phyloP scores from a whole-genome alignment of 2,329 filamentous ascomycete species.

The Aspergillus sp. region DNA sequence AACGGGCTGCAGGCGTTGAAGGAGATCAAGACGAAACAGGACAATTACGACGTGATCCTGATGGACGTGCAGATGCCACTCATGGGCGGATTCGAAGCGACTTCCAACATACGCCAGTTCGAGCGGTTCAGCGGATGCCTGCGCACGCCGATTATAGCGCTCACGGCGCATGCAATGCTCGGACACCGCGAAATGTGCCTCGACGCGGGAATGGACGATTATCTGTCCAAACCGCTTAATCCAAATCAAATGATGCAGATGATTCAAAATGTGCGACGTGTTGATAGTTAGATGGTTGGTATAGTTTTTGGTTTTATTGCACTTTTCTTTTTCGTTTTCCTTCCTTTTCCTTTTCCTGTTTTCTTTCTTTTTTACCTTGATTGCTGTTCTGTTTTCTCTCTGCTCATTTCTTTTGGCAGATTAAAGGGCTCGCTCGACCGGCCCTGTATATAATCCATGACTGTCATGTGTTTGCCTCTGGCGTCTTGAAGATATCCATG shows the following conservation, averaged over 20 bases:
- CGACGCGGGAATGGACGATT: slow-evolving; percentile 98
- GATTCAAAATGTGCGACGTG: slow-evolving; percentile 92
- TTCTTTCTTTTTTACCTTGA: too few relatives aligned
- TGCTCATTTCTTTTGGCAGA: too few relatives aligned
- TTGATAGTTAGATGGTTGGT: slow-evolving; percentile 62
- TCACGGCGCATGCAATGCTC: slow-evolving; percentile 97
- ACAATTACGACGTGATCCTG: slow-evolving; percentile 93
- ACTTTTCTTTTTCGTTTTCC: too few relatives aligned
- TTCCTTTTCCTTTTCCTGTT: slow-evolving; percentile 13
- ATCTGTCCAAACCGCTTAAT: slow-evolving; percentile 90
- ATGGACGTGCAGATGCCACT: slow-evolving; percentile 99
- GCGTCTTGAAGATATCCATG: too few relatives aligned
- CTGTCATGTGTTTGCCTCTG: too few relatives aligned
- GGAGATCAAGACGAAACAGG: slow-evolving; percentile 78
- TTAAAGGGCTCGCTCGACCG: too few relatives aligned
- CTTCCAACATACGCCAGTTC: slow-evolving; percentile 90
- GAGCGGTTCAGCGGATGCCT: slow-evolving; percentile 71
- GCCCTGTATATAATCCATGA: too few relatives aligned
- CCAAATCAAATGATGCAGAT: slow-evolving; percentile 97
- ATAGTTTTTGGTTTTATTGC: too few relatives aligned
- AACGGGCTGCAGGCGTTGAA: slow-evolving; percentile 92
- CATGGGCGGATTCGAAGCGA: slow-evolving; percentile 98
- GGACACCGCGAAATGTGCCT: slow-evolving; percentile 97
- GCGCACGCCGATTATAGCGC: slow-evolving; percentile 87
- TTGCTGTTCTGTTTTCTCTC: too few relatives aligned